A percentile compares a stretch with the other conserved stretches of the same genome.
These are phyloP conservation scores for Leccinum proliferum DNA, from an alignment of 1,284 basidiomycete species.

Conservation along the genomic window DNA sequence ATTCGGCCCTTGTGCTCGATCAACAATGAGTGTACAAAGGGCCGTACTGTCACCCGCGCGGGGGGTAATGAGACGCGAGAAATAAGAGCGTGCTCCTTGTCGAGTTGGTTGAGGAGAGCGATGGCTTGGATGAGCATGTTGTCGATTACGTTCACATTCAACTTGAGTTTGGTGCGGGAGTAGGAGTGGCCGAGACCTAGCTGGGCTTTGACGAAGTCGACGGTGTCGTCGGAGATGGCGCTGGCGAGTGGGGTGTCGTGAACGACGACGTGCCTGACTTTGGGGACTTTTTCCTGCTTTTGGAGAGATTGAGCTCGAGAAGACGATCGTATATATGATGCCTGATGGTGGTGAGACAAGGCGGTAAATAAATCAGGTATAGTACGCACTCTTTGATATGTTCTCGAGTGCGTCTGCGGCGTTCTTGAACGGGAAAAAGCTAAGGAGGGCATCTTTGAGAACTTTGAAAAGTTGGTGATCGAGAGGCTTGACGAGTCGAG, in stretches of 20 bases:
- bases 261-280: conserved; percentile 72
- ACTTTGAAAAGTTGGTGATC: conserved; percentile 84
- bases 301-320: conserved; percentile 85
- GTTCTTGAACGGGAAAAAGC: conserved; percentile 93
- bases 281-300: conserved; percentile 72
- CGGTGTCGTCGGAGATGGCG: conserved; percentile 75
- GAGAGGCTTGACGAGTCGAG: conserved; percentile 31
- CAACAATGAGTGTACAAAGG: conserved; percentile 91
- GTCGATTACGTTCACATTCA: conserved; percentile 99
- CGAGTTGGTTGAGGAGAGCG: conserved; percentile 96
- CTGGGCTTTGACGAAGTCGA: conserved; percentile 90
- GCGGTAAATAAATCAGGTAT: no score
- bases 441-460: conserved; percentile 91
- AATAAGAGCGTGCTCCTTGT: conserved; percentile 71
- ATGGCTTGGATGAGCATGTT: conserved; percentile 99
- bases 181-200: conserved; percentile 98
- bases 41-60: conserved; percentile 61
- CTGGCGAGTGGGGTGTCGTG: conserved; percentile 77
- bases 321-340: conserved; percentile 81
- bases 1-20: conserved; percentile 99
- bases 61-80: neutral
- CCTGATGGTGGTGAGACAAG: conserved; percentile 39
- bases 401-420: conserved; percentile 97
- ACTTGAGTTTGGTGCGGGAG: conserved; percentile 97
- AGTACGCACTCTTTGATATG: conserved; percentile 81